Base-by-base conservation (phyloP, 805 yeast species). In the Metschnikowia peoriensis region DNA sequence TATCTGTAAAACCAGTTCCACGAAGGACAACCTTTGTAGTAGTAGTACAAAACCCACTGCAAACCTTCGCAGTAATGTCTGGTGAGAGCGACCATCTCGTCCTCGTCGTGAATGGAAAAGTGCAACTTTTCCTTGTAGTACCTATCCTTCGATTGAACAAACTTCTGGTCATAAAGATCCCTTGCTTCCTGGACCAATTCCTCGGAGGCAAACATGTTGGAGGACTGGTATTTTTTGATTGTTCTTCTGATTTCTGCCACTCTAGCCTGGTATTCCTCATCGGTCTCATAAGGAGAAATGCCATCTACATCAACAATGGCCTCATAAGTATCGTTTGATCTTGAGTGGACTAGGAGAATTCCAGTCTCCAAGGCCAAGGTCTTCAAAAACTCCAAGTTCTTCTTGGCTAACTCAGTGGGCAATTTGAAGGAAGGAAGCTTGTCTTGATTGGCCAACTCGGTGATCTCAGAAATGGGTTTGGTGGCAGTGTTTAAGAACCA, bases 1-100 rank as follows among this genome's bases (percentile, higher is more conserved):
- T 89, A 88, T 59, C 77, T 82, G 67, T 81, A 93, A 66, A 81
- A 93, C 99, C 98, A 93, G 43, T 89, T 86, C 99, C 99, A 93
- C 2, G 98, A 91, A 39, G 89, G 88, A 64, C 89, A 85, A 28
- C 97, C 98, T 60, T 81, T 80, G 66, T 91, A 93, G 70, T 93
- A 93, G 72, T 93, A 93, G 64, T 80, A 84, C 68, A 94, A 75
- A 12, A 94, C 98, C 99, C 99, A 93, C 71, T 93, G 99, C 56
- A 93, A 77, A 58, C 99, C 99, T 69, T 92, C 97, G 41, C 94
- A 77, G 65, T 92, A 94, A 65, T 89, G 91, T 59, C 83, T 83
- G 7, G 96, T 80, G 57, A 90, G 66, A 9, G 82, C 84, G n/a
- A 67, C 68, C 58, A 92, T 70, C 52, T 81, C 69, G 0, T 81